These are phyloP conservation scores for Fusarium neocosmosporiellum DNA, from an alignment of 2,329 filamentous ascomycete species.

Conservation along the genomic window DNA sequence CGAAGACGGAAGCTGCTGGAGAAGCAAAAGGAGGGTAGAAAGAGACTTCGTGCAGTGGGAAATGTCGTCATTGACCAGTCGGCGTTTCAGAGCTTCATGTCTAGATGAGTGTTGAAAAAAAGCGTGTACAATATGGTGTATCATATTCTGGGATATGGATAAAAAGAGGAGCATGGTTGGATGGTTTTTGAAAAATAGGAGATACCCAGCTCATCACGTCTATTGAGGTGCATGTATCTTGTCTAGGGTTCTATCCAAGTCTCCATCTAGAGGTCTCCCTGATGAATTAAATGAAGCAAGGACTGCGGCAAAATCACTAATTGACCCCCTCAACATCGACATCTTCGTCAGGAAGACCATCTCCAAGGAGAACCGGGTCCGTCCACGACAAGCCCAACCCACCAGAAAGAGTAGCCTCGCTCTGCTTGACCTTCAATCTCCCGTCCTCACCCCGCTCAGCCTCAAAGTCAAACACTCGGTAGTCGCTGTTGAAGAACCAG, in stretches of 20 bases:
- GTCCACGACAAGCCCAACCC: conserved; percentile 52
- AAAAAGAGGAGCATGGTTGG: not conserved
- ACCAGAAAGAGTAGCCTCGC: conserved; percentile 52
- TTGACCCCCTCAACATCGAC: conserved; percentile 1
- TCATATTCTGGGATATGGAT: conserved; percentile 17
- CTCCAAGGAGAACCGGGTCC: conserved; percentile 52
- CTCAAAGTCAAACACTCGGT: conserved; percentile 69
- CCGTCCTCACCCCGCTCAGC: conserved; percentile 37
- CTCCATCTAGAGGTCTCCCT: not conserved
- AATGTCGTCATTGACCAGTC: conserved; percentile 97
- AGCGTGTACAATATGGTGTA: conserved; percentile 33
- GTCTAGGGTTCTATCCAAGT: not conserved
- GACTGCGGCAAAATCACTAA: not conserved
- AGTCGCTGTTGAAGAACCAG: conserved; percentile 72
- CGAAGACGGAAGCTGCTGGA: conserved; percentile 88
- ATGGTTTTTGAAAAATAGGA: conserved; percentile 7
- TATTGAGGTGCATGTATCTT: not conserved
- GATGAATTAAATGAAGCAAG: not conserved
- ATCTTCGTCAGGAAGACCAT: conserved; percentile 51
- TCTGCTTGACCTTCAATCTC: conserved; percentile 56
- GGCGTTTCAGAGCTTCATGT: conserved; percentile 92
- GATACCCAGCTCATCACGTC: conserved; percentile 18
- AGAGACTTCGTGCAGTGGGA: conserved; percentile 84
- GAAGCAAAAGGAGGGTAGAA: conserved; percentile 96
- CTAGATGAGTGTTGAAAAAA: conserved; percentile 66